phyloP scores from a whole-genome alignment of 208 protist species.

The Trypanosoma scelopori region DNA sequence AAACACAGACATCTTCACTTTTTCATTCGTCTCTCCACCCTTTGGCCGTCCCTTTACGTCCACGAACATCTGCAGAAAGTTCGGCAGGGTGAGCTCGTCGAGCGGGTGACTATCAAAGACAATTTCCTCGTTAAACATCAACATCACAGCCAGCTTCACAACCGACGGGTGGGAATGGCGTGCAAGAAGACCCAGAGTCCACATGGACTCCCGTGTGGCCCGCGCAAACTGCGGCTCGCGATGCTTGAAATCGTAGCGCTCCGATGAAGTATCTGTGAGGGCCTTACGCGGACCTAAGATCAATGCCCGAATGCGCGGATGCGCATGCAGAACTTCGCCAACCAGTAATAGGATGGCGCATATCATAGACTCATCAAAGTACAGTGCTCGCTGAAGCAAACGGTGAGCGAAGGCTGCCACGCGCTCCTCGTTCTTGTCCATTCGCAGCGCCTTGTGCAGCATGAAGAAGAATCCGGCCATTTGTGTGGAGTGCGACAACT shows the following conservation, averaged over 20 bases:
- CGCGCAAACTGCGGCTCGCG: conserved; percentile 87
- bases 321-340: conserved; percentile 75
- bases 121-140: conserved; percentile 86
- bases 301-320: conserved; percentile 51
- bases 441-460: conserved; percentile 86
- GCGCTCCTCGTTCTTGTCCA: conserved; percentile 80
- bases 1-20: conserved; percentile 76
- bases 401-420: conserved; percentile 90
- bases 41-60: conserved; percentile 67
- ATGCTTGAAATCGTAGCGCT: conserved; percentile 76
- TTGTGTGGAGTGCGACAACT: conserved; percentile 85
- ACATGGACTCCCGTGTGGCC: conserved; percentile 72
- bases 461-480: conserved; percentile 89
- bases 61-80: conserved; percentile 91
- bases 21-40: conserved; percentile 23
- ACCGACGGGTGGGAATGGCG: conserved; percentile 90
- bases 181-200: conserved; percentile 75
- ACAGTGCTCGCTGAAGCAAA: conserved; percentile 84
- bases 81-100: conserved; percentile 86
- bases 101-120: conserved; percentile 88
- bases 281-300: conserved; percentile 32
- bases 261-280: not conserved
- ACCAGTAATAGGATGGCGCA: conserved; percentile 89
- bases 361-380: conserved; percentile 82
- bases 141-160: conserved; percentile 82